phyloP scores from a whole-genome alignment of 345 rosid species.

The Ricinus communis region DNA sequence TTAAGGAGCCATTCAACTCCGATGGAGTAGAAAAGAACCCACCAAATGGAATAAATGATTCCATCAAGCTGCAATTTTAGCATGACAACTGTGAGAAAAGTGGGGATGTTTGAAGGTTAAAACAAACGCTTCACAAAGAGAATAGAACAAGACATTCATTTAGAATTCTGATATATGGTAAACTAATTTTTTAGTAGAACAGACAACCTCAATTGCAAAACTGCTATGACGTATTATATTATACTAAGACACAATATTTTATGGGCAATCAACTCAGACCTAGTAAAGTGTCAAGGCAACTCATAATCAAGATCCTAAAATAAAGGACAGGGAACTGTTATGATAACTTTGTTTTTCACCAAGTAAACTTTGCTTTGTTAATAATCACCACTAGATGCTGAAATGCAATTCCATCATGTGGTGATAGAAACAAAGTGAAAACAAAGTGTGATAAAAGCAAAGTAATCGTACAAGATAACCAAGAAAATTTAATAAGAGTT shows the following conservation, averaged over 20 bases:
- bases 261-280: background rate
- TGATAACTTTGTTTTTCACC: too few species aligned
- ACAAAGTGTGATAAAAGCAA: too few species aligned
- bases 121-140: background rate
- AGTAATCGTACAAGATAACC: too few species aligned
- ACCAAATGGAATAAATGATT: constrained; percentile 88
- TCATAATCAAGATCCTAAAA: background rate
- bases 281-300: background rate
- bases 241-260: background rate
- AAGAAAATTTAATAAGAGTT: background rate
- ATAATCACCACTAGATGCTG: too few species aligned
- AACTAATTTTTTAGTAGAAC: background rate
- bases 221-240: background rate
- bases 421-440: too few species aligned
- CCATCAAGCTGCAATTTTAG: constrained; percentile 70
- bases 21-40: constrained; percentile 74
- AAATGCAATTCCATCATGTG: too few species aligned
- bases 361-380: too few species aligned
- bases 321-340: background rate
- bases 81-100: constrained; percentile 16
- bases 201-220: background rate
- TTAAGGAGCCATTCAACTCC: constrained; percentile 47
- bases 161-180: background rate
- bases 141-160: background rate
- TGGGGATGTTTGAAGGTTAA: background rate